Conservation (phyloP, 1,139 yeast species). For the Debaryomyces psychrophilus region DNA sequence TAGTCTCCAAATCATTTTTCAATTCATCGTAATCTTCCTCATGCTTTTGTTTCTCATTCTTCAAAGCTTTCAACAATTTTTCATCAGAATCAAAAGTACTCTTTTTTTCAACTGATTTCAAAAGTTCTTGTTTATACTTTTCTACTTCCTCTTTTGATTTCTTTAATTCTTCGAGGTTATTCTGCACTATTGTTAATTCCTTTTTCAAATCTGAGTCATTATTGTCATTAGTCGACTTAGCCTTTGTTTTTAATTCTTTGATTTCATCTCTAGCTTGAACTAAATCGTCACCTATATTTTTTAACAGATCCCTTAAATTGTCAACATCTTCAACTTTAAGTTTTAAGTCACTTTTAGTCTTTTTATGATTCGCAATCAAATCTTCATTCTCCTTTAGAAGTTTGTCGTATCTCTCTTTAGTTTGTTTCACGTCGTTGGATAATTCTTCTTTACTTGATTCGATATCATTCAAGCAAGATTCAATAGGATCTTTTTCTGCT, state of each 20-base stretch:
- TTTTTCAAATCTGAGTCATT: not conserved
- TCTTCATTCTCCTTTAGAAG: slow-evolving; percentile 20
- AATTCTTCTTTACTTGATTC: slow-evolving; percentile 11
- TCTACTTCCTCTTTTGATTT: slow-evolving; percentile 4
- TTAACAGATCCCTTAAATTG: slow-evolving; percentile 68
- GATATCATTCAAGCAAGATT: slow-evolving; percentile 6
- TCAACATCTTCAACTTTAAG: slow-evolving; percentile 56
- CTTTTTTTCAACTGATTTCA: slow-evolving; percentile 2
- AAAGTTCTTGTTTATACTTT: slow-evolving; percentile 2
- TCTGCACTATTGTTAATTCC: slow-evolving; percentile 7
- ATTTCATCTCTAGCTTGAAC: slow-evolving; percentile 56
- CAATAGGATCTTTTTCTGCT: slow-evolving; percentile 1
- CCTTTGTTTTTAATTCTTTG: slow-evolving; percentile 23
- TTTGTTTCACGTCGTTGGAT: slow-evolving; percentile 12
- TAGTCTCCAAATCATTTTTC: slow-evolving; percentile 11
- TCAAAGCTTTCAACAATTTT: not conserved
- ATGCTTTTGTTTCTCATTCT: slow-evolving; percentile 4
- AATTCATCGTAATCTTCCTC: not conserved
- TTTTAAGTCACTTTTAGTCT: slow-evolving; percentile 24
- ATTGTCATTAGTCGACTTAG: not conserved
- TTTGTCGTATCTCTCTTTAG: slow-evolving; percentile 14
- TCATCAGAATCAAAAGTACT: not conserved
- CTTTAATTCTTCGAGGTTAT: slow-evolving; percentile 5
- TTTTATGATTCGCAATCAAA: slow-evolving; percentile 20
- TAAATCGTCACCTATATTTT: slow-evolving; percentile 73